A percentile compares a stretch with the other conserved stretches of the same genome.
These are phyloP conservation scores for Scleroderma citrinum DNA, from an alignment of 768 basidiomycete species.

Conservation along the genomic window DNA sequence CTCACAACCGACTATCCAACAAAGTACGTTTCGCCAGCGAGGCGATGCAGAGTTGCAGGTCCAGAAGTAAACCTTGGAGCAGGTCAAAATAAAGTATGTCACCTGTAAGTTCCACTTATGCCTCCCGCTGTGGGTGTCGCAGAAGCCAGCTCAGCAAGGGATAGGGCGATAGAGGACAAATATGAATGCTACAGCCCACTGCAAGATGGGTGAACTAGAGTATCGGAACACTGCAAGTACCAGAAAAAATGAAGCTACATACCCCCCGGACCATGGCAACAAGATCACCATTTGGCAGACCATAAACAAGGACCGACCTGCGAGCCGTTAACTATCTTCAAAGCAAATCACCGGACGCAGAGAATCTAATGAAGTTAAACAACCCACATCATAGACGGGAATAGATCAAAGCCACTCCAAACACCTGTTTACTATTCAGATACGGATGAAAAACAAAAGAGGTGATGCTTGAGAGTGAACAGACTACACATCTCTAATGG, in stretches of 20 bases:
- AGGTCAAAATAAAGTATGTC: background rate
- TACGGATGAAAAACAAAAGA: background rate
- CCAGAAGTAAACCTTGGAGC: slow-evolving; percentile 57
- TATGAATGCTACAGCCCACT: slow-evolving; percentile 35
- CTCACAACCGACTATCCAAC: slow-evolving; percentile 68
- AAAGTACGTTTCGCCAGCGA: slow-evolving; percentile 51
- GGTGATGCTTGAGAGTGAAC: background rate
- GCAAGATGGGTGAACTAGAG: too few relatives aligned
- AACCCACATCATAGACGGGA: slow-evolving; percentile 56
- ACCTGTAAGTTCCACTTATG: slow-evolving; percentile 13
- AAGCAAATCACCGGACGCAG: too few relatives aligned
- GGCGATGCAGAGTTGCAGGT: slow-evolving; percentile 53
- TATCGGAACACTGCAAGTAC: background rate
- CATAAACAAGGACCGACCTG: slow-evolving; percentile 40
- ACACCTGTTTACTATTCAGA: slow-evolving; percentile 39
- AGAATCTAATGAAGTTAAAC: slow-evolving; percentile 7
- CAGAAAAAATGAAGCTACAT: slow-evolving; percentile 5
- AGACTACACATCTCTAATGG: slow-evolving; percentile 23
- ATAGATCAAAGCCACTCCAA: slow-evolving; percentile 65
- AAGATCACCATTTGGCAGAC: slow-evolving; percentile 48
- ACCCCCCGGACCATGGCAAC: slow-evolving; percentile 43
- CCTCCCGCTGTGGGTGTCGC: slow-evolving; percentile 40
- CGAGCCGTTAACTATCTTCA: background rate
- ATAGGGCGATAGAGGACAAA: slow-evolving; percentile 34
- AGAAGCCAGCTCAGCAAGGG: slow-evolving; percentile 38